Evolutionary conservation across 768 basidiomycete genomes (phyloP).

Genomic region (Leccinum arenicola): DNA sequence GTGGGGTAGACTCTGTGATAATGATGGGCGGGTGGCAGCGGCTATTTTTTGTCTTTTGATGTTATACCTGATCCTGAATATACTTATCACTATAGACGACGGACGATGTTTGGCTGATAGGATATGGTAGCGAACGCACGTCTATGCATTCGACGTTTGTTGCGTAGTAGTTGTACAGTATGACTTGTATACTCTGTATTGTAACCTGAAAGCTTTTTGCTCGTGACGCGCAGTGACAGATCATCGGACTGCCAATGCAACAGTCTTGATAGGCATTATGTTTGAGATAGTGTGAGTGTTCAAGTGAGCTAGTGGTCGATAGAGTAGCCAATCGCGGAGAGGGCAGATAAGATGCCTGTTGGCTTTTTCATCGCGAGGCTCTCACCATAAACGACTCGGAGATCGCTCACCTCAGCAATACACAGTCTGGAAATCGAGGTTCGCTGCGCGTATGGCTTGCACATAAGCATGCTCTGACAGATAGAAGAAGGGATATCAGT

Average conservation of each 20-base stretch:
- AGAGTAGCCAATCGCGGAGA: not conserved
- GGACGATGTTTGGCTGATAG: not conserved
- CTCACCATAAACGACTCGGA: not conserved
- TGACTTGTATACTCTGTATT: not conserved
- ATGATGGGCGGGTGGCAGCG: not conserved
- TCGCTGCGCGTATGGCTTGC: constrained; percentile 51
- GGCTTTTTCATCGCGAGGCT: not conserved
- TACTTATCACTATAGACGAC: not conserved
- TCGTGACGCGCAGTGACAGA: not conserved
- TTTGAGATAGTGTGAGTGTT: not conserved
- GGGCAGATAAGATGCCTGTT: not conserved
- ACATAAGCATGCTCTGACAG: constrained; percentile 56
- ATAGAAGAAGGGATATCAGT: not conserved
- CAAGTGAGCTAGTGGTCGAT: not conserved
- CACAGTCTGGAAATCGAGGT: constrained; percentile 32
- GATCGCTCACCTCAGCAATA: constrained; percentile 29
- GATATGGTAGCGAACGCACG: not conserved
- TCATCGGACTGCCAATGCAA: not conserved
- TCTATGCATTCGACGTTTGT: not conserved
- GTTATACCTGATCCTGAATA: not conserved
- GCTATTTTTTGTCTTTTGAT: not conserved
- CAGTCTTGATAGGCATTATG: not conserved
- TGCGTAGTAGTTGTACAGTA: not conserved
- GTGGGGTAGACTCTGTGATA: not conserved
- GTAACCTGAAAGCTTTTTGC: not conserved